Evolutionary conservation across 192 early-diverging fungal species (phyloP), one percentile per base, ranked within the genome.

Genomic region (Mortierella alpina): DNA sequence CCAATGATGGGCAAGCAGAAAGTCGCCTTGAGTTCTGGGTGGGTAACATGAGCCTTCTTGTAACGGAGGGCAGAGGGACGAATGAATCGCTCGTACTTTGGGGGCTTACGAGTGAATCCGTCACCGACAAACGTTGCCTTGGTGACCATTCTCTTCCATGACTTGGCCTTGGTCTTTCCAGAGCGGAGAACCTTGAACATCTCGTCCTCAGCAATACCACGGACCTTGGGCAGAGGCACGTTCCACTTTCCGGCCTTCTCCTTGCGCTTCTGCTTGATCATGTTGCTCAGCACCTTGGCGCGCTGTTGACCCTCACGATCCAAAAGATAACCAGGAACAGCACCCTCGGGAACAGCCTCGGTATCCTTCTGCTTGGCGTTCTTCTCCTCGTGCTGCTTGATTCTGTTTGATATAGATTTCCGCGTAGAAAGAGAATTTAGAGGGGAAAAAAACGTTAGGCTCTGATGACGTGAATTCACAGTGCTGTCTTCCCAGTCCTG

Each of bases 211-310:
- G 97, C 96, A 88, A 99, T 96, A 61, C 96, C 98, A 68, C 95
- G 95, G 39, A 99, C 98, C 87, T 97, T 97, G 70, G 98, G 98
- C 81, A 99, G 77, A 23, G 98, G 98, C 14, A 99, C 98, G 48
- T 88, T 86, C 97, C 96, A 97, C 84, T 98, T 98, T 42, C 96
- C 97, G 18, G 97, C 97, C 90, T 98, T 98, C 86, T 99, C 98
- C 90, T 98, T 99, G 65, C 98, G 91, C 91, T 99, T 99, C 84
- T 99, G 98, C 90, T 99, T 99, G 76, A 99, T 94, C 96, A 97
- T 97, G 88, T 99, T 99, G 83, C 93, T 95, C 67, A 99, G 85
- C 59, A 99, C 93, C 88, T 99, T 99, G 69, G 98, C 98, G 55
- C 94, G 85, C 79, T 96, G 91, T 84, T 99, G 93, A 70, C 95